Evolutionary conservation across 1,284 basidiomycete species (phyloP).

Genomic region (Cystobasidium sp.): DNA sequence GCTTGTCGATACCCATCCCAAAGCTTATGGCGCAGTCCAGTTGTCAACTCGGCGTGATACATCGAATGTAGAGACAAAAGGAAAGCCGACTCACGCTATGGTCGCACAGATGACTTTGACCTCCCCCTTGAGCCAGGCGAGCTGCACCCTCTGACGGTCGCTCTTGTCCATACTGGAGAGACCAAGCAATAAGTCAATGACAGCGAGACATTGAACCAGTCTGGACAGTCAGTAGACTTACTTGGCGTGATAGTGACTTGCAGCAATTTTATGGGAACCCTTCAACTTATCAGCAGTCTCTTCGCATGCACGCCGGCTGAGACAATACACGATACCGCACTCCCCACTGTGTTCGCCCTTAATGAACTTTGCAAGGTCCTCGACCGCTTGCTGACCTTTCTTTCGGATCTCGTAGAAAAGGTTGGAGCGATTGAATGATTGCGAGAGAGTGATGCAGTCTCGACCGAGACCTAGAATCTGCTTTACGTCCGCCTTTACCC

Average conservation of each 20-base stretch:
- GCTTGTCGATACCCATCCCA: conserved; percentile 97
- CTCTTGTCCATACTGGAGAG: conserved; percentile 63
- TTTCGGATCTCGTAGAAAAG: conserved; percentile 74
- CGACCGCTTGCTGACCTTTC: conserved; percentile 64
- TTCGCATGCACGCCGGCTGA: conserved; percentile 75
- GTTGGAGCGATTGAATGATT: conserved; percentile 93
- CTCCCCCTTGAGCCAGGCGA: conserved; percentile 74
- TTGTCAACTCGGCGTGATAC: conserved; percentile 3
- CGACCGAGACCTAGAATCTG: conserved; percentile 66
- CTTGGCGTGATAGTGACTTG: conserved; percentile 83
- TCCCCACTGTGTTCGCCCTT: conserved; percentile 64
- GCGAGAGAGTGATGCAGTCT: conserved; percentile 67
- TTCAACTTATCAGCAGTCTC: conserved; percentile 71
- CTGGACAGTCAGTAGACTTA: neutral
- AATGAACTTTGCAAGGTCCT: conserved; percentile 77
- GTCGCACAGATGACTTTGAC: conserved; percentile 90
- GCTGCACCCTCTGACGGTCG: conserved; percentile 70
- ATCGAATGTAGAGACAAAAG: conserved; percentile 30
- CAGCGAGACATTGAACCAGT: too few species aligned
- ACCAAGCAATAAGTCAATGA: neutral
- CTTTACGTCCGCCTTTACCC: conserved; percentile 79
- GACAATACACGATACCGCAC: conserved; percentile 87
- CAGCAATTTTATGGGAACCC: conserved; percentile 65
- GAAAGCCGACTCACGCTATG: conserved; percentile 57
- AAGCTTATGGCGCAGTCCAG: conserved; percentile 60